These are phyloP conservation scores for Boletales sp. DNA, from an alignment of 768 basidiomycete species.

Conservation along the genomic window DNA sequence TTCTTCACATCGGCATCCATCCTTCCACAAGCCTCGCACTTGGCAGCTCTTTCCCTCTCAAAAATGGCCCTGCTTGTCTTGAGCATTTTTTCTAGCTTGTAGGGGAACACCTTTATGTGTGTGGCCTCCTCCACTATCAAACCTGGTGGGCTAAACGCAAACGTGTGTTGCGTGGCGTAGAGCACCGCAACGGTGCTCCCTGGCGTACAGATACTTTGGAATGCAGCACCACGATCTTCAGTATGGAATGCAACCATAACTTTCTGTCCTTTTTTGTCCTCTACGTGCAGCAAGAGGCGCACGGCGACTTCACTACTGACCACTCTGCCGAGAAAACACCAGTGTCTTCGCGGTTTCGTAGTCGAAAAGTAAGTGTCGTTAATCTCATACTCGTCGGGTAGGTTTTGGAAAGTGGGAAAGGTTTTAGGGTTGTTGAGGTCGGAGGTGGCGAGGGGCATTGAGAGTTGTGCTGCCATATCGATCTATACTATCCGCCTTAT, in stretches of 20 bases:
- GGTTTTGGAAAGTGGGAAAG: constrained; percentile 21
- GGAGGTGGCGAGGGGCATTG: constrained; percentile 22
- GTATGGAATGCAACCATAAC: constrained; percentile 30
- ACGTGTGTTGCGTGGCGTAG: constrained; percentile 28
- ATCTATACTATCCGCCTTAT: constrained; percentile 8
- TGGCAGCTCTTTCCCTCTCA: constrained; percentile 15
- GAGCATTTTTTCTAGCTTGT: constrained; percentile 25
- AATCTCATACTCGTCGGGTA: constrained; percentile 23
- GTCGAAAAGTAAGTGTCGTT: constrained; percentile 19
- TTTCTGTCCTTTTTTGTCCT: constrained; percentile 24
- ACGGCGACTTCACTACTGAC: constrained; percentile 23
- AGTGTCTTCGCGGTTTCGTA: constrained; percentile 25
- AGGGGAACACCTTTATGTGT: constrained; percentile 26
- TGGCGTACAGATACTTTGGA: constrained; percentile 18
- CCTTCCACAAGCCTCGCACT: constrained; percentile 22
- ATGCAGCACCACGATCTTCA: constrained; percentile 25
- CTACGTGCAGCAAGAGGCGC: constrained; percentile 27
- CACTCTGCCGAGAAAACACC: constrained; percentile 29
- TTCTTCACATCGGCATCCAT: constrained; percentile 17
- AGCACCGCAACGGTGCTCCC: constrained; percentile 31
- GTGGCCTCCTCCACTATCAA: constrained; percentile 24
- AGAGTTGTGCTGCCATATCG: constrained; percentile 3
- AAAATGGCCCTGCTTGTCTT: constrained; percentile 19
- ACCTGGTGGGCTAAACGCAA: constrained; percentile 29
- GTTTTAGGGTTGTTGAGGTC: constrained; percentile 22